phyloP scores from a whole-genome alignment of 331 rosid species.

The Malus hybrid region DNA sequence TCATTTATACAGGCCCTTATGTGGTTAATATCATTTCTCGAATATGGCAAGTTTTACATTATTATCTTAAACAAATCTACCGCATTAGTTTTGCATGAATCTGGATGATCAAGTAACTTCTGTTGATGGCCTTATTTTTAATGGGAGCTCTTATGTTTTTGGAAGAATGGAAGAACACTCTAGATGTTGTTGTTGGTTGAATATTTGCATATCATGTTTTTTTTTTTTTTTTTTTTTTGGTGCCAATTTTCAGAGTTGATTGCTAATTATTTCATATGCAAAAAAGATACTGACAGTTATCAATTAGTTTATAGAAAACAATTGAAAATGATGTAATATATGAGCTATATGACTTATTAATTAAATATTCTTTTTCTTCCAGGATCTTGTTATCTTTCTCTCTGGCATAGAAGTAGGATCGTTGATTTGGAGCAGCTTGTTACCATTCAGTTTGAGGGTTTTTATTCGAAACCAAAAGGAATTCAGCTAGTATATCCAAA shows the following conservation, averaged over 20 bases:
- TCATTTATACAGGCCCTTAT: slow-evolving; percentile 1
- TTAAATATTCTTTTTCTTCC: not conserved
- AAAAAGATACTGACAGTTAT: not conserved
- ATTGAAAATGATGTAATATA: not conserved
- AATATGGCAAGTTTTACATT: not conserved
- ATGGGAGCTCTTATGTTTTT: not conserved
- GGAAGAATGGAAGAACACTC: not conserved
- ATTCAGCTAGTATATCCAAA: slow-evolving; percentile 66
- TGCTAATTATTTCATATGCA: not conserved
- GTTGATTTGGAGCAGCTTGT: slow-evolving; percentile 52
- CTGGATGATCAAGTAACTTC: not conserved
- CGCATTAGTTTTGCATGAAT: not conserved
- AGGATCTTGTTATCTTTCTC: slow-evolving; percentile 74
- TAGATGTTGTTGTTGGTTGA: not conserved
- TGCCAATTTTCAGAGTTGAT: not conserved
- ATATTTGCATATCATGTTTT: not conserved
- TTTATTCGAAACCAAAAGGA: slow-evolving; percentile 53
- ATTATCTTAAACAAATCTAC: not conserved
- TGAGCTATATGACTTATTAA: not conserved
- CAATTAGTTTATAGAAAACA: not conserved
- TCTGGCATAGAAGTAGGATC: slow-evolving; percentile 51
- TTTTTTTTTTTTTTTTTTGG: not conserved
- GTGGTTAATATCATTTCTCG: slow-evolving; percentile 7
- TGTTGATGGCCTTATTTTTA: not conserved
- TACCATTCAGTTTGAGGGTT: slow-evolving; percentile 70